Conservation (phyloP, 2,329 filamentous ascomycete genomes). For the Aspergillus niger region DNA sequence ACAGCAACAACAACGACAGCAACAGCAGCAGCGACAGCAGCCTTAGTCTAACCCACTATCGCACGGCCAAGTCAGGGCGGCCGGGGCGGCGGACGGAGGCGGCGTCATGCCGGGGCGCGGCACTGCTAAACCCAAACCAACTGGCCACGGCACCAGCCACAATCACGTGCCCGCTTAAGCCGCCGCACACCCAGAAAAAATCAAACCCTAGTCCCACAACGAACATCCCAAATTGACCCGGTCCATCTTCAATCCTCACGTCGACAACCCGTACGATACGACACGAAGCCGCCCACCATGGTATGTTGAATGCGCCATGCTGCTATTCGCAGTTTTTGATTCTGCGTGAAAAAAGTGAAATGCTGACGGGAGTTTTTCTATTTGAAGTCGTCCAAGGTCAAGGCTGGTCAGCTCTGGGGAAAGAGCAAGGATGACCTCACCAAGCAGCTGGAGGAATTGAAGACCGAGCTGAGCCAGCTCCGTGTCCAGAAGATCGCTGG, state of each 20-base stretch:
- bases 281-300: slow-evolving; percentile 46
- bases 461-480: slow-evolving; percentile 93
- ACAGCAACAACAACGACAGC: neutral
- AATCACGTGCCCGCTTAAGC: slow-evolving; percentile 38
- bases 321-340: neutral
- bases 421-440: slow-evolving; percentile 99
- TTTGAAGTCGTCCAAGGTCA: slow-evolving; percentile 72
- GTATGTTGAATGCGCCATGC: slow-evolving; percentile 35
- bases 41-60: neutral
- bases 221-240: slow-evolving; percentile 42
- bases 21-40: neutral
- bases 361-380: slow-evolving; percentile 26
- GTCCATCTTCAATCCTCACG: slow-evolving; percentile 47
- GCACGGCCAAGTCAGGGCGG: neutral
- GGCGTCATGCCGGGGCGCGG: slow-evolving; percentile 7
- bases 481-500: slow-evolving; percentile 97
- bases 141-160: slow-evolving; percentile 16
- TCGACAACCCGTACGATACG: slow-evolving; percentile 50
- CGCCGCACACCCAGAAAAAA: slow-evolving; percentile 36
- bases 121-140: neutral
- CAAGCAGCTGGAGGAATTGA: slow-evolving; percentile 92
- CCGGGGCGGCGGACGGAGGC: slow-evolving; percentile 7
- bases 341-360: slow-evolving; percentile 2
- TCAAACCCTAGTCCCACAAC: slow-evolving; percentile 51
- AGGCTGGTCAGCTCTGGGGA: slow-evolving; percentile 94